Base-by-base conservation (phyloP, 768 basidiomycete species). In the Hysterangium stoloniferum region DNA sequence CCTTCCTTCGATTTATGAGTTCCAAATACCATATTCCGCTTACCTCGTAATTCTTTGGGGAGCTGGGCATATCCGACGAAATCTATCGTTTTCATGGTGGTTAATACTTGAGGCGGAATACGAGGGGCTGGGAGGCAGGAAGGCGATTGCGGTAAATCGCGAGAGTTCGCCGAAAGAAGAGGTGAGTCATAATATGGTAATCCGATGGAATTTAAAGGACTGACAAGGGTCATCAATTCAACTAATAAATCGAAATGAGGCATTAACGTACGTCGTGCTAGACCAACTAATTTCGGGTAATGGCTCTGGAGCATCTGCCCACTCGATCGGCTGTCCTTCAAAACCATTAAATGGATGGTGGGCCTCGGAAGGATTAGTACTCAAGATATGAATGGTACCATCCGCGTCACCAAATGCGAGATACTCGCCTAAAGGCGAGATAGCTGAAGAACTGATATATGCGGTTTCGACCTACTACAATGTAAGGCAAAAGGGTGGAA, bases 331-430 rank as follows among this genome's bases (percentile, higher is more conserved):
- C 56, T 88, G 80, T 1, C 91, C 91, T 52, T 90, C 84, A 59
- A 84, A 95, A 0, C 94, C 92, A 57, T 95, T 95, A 65, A 95
- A 85, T 2, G 90, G 86, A 27, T 69, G 58, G 1, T 78, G 67
- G 1, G 72, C 74, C 3, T 74, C 77, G 44, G 83, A 81, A 35
- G 84, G 77, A 9, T 75, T 75, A 47, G 87, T 85, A 43, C 85
- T 79, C 59, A 92, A 69, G 15, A 98, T 68, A 66, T 95, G 91
- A 3, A 97, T 76, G 4, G 73, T 70, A 15, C 94, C 93, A 36
- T 88, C 83, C 0, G 84, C 81, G 59, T 96, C 93, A 1, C 92
- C 94, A 57, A 94, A 92, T 1, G 90, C 93, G 61, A 98, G 73
- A 60, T 91, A 96, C n/a, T 86, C 80, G 31, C 87, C 91, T 4